Evolutionary conservation across 2,329 filamentous ascomycete species (phyloP).

Genomic region (Xylaria sp.): DNA sequence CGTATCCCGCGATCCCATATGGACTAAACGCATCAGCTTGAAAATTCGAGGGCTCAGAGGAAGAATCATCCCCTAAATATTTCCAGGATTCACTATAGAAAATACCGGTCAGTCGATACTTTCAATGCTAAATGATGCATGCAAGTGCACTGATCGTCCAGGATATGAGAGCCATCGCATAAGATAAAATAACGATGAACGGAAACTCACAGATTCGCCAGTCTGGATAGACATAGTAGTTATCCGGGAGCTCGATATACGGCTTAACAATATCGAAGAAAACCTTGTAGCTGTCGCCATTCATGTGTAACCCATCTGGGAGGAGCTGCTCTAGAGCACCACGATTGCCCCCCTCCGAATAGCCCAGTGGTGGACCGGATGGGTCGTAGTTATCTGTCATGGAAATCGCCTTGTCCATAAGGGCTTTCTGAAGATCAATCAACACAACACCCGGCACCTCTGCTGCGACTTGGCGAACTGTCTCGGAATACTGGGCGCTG

Average conservation of each 20-base stretch:
- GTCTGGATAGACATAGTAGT: slow-evolving; percentile 59
- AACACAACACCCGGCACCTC: slow-evolving; percentile 74
- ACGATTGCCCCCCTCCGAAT: slow-evolving; percentile 60
- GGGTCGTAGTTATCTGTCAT: slow-evolving; percentile 67
- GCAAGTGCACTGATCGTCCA: no score
- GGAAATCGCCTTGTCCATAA: slow-evolving; percentile 76
- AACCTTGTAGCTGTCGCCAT: slow-evolving; percentile 63
- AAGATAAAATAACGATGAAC: background rate
- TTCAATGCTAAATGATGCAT: background rate
- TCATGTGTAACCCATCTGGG: slow-evolving; percentile 69
- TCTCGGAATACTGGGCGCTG: slow-evolving; percentile 67
- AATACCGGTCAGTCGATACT: slow-evolving; percentile 19
- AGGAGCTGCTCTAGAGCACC: slow-evolving; percentile 64
- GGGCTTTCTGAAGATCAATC: slow-evolving; percentile 81
- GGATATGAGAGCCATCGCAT: no score
- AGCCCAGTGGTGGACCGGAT: slow-evolving; percentile 60
- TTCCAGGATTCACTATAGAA: slow-evolving; percentile 38
- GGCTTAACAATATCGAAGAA: slow-evolving; percentile 57
- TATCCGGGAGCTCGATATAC: slow-evolving; percentile 57
- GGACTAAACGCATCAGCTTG: background rate
- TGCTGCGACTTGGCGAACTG: slow-evolving; percentile 74
- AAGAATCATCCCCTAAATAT: slow-evolving; percentile 14
- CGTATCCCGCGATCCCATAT: background rate
- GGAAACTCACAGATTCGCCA: slow-evolving; percentile 53
- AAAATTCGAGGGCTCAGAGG: background rate